Evolutionary conservation across 306 rosid genomes (phyloP).

Genomic region (Ochetophila trinervis): DNA sequence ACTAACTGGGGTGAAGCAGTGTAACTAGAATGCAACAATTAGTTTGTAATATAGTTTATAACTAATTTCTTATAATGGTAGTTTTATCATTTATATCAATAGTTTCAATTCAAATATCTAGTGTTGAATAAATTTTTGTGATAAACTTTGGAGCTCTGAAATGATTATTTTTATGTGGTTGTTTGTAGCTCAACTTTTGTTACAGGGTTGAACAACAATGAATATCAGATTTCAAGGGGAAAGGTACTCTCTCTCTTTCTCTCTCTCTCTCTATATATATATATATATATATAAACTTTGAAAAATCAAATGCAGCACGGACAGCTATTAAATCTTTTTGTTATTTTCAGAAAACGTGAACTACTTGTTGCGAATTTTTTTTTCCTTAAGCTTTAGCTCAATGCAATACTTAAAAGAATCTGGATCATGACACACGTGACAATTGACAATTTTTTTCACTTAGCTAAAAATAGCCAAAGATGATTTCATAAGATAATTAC

Average conservation of each 20-base stretch:
- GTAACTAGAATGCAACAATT: neutral
- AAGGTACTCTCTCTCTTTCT: constrained; percentile 42
- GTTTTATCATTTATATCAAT: neutral
- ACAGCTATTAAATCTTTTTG: too few relatives aligned
- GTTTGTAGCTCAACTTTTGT: constrained; percentile 59
- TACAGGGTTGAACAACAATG: constrained; percentile 93
- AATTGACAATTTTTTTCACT: neutral
- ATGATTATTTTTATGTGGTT: neutral
- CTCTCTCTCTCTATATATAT: too few relatives aligned
- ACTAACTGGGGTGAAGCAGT: neutral
- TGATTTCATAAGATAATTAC: neutral
- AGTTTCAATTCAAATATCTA: neutral
- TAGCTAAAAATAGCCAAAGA: neutral
- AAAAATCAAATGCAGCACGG: neutral
- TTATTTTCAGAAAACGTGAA: constrained; percentile 9
- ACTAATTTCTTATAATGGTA: neutral
- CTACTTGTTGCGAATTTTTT: constrained; percentile 1
- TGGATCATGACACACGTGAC: too few relatives aligned
- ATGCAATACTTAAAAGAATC: too few relatives aligned
- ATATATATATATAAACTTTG: neutral
- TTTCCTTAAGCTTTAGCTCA: too few relatives aligned
- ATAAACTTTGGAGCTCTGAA: neutral
- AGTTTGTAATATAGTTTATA: neutral
- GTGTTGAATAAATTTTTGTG: neutral
- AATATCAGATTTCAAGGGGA: constrained; percentile 88